Evolutionary conservation across 768 basidiomycete species (phyloP).

Genomic region (Leccinellum rugosiceps): DNA sequence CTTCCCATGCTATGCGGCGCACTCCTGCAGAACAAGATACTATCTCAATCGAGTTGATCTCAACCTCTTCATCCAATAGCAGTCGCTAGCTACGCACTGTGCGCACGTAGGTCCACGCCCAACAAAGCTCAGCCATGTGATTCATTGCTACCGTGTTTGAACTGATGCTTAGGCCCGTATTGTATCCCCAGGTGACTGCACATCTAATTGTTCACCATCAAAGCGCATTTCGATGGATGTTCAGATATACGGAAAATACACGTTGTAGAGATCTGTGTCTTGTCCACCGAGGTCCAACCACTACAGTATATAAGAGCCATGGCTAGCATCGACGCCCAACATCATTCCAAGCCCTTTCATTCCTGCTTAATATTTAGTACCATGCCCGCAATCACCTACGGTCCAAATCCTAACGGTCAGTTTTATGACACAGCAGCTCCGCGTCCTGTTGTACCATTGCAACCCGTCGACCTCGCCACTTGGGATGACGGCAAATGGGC

Average conservation of each 20-base stretch:
- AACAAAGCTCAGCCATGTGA: conserved; percentile 4
- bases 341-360: background rate
- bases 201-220: conserved; percentile 11
- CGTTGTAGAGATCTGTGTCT: conserved; percentile 13
- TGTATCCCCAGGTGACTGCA: background rate
- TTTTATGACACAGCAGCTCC: background rate
- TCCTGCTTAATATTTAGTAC: background rate
- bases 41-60: too few species aligned
- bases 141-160: background rate
- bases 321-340: background rate
- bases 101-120: background rate
- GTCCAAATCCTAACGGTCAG: too few species aligned
- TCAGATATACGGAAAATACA: conserved; percentile 11
- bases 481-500: conserved; percentile 27
- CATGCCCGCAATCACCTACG: conserved; percentile 5
- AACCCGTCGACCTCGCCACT: conserved; percentile 22
- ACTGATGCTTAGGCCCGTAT: background rate
- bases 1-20: conserved; percentile 14
- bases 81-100: too few species aligned
- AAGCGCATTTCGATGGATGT: conserved; percentile 6
- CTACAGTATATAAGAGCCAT: conserved; percentile 6
- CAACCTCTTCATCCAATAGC: background rate
- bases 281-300: conserved; percentile 5
- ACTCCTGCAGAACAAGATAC: background rate
- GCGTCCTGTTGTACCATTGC: conserved; percentile 4